These are phyloP conservation scores for Xylaria arbuscula DNA, from an alignment of 2,329 filamentous ascomycete genomes.

Conservation along the genomic window DNA sequence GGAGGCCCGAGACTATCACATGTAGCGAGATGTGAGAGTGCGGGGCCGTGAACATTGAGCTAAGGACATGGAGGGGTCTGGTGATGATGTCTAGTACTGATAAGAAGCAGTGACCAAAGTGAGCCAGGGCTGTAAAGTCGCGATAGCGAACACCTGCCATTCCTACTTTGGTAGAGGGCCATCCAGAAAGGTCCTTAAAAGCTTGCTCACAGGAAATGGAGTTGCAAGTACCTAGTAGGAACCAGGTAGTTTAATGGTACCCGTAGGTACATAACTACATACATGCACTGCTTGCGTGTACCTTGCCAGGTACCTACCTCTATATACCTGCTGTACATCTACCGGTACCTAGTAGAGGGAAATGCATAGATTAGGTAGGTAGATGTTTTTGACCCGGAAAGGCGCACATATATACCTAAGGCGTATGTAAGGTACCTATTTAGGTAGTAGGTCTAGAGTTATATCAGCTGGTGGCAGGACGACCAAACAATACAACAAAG, in stretches of 20 bases:
- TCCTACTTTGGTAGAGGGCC: neutral
- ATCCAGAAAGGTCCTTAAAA: neutral
- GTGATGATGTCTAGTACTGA: constrained; percentile 30
- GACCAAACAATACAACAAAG: too few relatives aligned
- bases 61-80: constrained; percentile 32
- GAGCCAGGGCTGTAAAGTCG: constrained; percentile 2
- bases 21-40: constrained; percentile 25
- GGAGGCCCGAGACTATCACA: constrained; percentile 12
- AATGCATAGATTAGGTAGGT: too few relatives aligned
- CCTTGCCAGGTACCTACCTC: neutral
- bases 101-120: constrained; percentile 18
- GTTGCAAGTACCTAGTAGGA: neutral
- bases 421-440: too few relatives aligned
- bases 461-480: too few relatives aligned
- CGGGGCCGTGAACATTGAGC: constrained; percentile 24
- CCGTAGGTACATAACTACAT: too few relatives aligned
- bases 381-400: too few relatives aligned
- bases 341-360: neutral
- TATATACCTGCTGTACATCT: neutral
- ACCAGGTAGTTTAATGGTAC: neutral
- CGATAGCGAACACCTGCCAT: constrained; percentile 30
- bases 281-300: too few relatives aligned
- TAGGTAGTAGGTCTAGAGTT: too few relatives aligned
- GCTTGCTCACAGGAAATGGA: neutral
- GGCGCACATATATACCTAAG: too few relatives aligned